Evolutionary conservation across 2,329 filamentous ascomycete species (phyloP).

Genomic region (Hypoxylon sp.): DNA sequence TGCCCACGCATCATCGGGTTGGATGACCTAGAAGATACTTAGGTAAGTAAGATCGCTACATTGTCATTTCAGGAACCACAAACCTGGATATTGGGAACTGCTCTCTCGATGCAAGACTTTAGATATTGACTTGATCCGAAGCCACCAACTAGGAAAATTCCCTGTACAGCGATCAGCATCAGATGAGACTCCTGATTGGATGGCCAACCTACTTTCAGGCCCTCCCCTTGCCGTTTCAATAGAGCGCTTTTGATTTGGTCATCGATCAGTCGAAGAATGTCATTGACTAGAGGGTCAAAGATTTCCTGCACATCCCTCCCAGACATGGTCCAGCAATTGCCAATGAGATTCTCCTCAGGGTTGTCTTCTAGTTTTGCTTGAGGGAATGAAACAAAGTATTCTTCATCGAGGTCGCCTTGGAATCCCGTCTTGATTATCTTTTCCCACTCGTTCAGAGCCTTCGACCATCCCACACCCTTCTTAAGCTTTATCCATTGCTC

Average conservation of each 20-base stretch:
- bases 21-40: not conserved
- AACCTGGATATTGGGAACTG: not conserved
- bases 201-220: not conserved
- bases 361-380: not conserved
- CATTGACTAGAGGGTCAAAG: not conserved
- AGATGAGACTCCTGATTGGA: not conserved
- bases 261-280: not conserved
- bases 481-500: not conserved
- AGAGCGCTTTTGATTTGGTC: not conserved
- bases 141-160: not conserved
- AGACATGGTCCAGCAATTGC: not conserved
- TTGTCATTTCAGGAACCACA: not conserved
- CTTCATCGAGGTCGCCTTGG: not conserved
- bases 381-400: not conserved
- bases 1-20: not conserved
- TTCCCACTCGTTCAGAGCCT: not conserved
- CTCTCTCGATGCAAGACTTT: not conserved
- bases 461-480: not conserved
- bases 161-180: not conserved
- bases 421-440: not conserved
- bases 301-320: not conserved
- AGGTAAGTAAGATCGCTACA: not conserved
- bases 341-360: not conserved
- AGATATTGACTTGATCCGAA: constrained; percentile 1
- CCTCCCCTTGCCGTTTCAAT: not conserved